These are phyloP conservation scores for Emmonsiellopsis sp. DNA, from an alignment of 2,329 filamentous ascomycete genomes.

Conservation along the genomic window DNA sequence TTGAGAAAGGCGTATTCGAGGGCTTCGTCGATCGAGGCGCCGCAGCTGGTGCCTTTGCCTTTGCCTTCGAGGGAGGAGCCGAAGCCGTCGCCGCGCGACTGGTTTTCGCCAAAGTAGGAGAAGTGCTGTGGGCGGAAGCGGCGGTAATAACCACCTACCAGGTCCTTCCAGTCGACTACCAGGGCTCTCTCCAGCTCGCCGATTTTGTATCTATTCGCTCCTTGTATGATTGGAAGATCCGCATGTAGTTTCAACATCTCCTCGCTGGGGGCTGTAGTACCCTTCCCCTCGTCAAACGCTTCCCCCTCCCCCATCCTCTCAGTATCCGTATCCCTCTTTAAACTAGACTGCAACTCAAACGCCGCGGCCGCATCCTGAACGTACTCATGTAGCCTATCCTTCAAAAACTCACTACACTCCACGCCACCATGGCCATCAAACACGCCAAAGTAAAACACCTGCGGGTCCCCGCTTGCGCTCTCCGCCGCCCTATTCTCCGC, in stretches of 20 bases:
- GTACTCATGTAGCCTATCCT: conserved; percentile 77
- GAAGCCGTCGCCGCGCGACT: conserved; percentile 21
- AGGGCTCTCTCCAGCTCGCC: conserved; percentile 61
- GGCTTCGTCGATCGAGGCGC: conserved; percentile 44
- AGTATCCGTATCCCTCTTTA: conserved; percentile 38
- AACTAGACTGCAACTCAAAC: conserved; percentile 70
- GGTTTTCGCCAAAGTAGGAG: conserved; percentile 32
- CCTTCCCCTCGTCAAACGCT: conserved; percentile 2
- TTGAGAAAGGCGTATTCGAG: conserved; percentile 88
- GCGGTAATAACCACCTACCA: conserved; percentile 89
- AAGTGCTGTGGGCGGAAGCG: conserved; percentile 82
- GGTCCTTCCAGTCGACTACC: conserved; percentile 67
- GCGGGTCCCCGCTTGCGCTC: conserved; percentile 76
- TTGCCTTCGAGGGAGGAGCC: conserved; percentile 8
- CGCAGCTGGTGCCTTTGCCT: conserved; percentile 22
- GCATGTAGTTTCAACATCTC: conserved; percentile 10
- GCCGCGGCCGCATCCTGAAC: conserved; percentile 70
- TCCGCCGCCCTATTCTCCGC: conserved; percentile 58
- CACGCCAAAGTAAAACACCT: conserved; percentile 94
- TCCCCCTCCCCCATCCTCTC: conserved; percentile 1
- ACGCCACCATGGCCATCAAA: conserved; percentile 93
- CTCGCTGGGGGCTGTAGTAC: conserved; percentile 3
- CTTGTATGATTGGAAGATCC: conserved; percentile 41
- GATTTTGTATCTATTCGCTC: conserved; percentile 52
- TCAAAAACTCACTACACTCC: conserved; percentile 79